Conservation (phyloP, 352 stramenopile species). For the Pythium biforme region DNA sequence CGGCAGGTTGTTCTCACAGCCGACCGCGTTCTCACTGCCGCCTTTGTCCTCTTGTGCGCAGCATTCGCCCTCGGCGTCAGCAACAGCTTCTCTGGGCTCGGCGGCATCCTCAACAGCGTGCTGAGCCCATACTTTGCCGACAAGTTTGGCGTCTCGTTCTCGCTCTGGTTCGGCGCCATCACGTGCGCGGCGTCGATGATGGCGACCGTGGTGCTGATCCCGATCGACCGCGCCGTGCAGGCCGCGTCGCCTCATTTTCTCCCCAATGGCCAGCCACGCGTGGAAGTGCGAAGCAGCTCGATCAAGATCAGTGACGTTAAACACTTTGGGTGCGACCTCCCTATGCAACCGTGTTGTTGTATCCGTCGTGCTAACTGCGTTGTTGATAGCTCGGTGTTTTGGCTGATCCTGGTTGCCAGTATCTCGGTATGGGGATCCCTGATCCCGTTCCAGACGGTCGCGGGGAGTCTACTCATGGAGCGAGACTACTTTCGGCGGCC, state of each 20-base stretch:
- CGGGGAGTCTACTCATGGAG: constrained; percentile 72
- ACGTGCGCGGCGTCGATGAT: constrained; percentile 48
- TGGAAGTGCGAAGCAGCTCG: constrained; percentile 4
- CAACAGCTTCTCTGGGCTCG: constrained; percentile 65
- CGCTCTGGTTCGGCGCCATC: constrained; percentile 65
- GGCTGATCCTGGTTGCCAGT: constrained; percentile 66
- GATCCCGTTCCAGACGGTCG: constrained; percentile 85
- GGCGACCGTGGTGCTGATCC: constrained; percentile 45
- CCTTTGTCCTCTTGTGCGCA: constrained; percentile 1
- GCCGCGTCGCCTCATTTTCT: constrained; percentile 25
- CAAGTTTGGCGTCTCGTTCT: constrained; percentile 39
- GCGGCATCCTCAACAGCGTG: constrained; percentile 79
- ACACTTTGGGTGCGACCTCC: constrained; percentile 39
- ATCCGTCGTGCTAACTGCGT: too few species aligned
- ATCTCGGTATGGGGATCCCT: constrained; percentile 80
- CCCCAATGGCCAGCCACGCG: constrained; percentile 34
- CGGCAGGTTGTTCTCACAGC: too few species aligned
- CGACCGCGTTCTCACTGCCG: too few species aligned
- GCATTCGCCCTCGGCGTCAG: constrained; percentile 82
- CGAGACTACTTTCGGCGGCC: constrained; percentile 51
- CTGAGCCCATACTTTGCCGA: constrained; percentile 68
- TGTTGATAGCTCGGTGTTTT: constrained; percentile 45
- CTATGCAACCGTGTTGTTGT: too few species aligned
- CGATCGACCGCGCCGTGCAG: constrained; percentile 44
- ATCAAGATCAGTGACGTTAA: constrained; percentile 42